A percentile compares a stretch with the other conserved stretches of the same genome.
Evolutionary conservation across 768 basidiomycete species (phyloP).

Genomic region (Cantharellus anzutake): DNA sequence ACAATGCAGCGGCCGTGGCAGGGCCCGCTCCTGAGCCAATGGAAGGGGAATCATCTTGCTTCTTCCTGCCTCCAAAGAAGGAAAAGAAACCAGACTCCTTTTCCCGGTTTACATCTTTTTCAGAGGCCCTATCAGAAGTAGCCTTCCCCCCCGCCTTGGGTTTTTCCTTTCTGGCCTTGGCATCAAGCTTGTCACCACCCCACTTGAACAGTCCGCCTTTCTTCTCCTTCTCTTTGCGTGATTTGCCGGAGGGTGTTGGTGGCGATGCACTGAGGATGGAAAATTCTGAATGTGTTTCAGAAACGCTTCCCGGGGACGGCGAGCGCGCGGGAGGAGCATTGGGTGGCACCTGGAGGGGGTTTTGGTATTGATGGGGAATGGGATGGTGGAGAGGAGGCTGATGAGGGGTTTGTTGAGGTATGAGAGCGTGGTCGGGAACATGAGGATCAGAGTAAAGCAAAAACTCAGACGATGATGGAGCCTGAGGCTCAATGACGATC

Average conservation of each 20-base stretch:
- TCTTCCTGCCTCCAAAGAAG: conserved; percentile 76
- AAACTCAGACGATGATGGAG: background rate
- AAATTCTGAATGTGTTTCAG: conserved; percentile 24
- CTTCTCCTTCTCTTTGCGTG: conserved; percentile 49
- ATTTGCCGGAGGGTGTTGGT: conserved; percentile 1
- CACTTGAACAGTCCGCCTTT: conserved; percentile 47
- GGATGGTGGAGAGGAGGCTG: conserved; percentile 42
- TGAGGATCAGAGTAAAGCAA: background rate
- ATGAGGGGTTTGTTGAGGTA: background rate
- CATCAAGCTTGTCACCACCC: conserved; percentile 50
- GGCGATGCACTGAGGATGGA: conserved; percentile 12
- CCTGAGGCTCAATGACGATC: background rate
- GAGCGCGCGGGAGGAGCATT: conserved; percentile 1
- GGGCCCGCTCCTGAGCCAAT: conserved; percentile 37
- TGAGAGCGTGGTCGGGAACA: background rate
- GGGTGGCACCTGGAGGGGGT: conserved; percentile 4
- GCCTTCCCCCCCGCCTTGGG: conserved; percentile 18
- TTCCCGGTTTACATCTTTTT: conserved; percentile 27
- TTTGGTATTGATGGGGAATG: conserved; percentile 28
- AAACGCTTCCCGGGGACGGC: conserved; percentile 10
- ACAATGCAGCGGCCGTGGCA: conserved; percentile 70
- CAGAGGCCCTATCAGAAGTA: conserved; percentile 10
- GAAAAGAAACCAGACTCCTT: conserved; percentile 81
- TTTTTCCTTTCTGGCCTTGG: conserved; percentile 34
- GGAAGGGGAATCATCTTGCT: conserved; percentile 45